Evolutionary conservation across 768 basidiomycete genomes (phyloP).

Genomic region (Xerocomellus chrysenteron): DNA sequence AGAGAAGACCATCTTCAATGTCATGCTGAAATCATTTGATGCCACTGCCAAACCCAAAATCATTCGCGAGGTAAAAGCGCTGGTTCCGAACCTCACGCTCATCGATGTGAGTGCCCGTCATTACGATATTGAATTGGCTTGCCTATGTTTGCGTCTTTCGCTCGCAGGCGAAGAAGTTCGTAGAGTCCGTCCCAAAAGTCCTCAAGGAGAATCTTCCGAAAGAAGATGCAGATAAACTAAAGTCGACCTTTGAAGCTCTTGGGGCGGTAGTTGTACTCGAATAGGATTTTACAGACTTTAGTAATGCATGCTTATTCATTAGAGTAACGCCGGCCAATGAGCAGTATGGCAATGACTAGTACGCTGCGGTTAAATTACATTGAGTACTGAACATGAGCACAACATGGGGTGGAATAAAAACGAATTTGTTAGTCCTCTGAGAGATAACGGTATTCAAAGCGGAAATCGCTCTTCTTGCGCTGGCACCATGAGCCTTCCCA

Average conservation of each 20-base stretch:
- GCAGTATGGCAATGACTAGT: constrained; percentile 1
- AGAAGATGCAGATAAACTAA: constrained; percentile 96
- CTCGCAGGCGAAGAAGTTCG: constrained; percentile 95
- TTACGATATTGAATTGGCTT: not conserved
- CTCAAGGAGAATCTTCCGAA: constrained; percentile 95
- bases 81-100: constrained; percentile 93
- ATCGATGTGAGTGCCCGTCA: constrained; percentile 74
- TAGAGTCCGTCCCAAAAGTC: constrained; percentile 89
- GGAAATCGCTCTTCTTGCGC: constrained; percentile 96
- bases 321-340: constrained; percentile 10
- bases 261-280: constrained; percentile 88
- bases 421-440: constrained; percentile 62
- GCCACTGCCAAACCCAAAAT: constrained; percentile 91
- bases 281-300: constrained; percentile 37
- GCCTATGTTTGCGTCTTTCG: not conserved
- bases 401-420: constrained; percentile 7
- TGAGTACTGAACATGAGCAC: constrained; percentile 14
- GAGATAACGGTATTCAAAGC: constrained; percentile 93
- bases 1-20: constrained; percentile 97
- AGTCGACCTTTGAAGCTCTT: constrained; percentile 84
- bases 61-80: constrained; percentile 94
- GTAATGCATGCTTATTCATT: constrained; percentile 18
- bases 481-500: constrained; percentile 99
- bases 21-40: constrained; percentile 94
- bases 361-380: constrained; percentile 29